Conservation (phyloP, 441 rosid genomes). For the Gossypium gossypioides region DNA sequence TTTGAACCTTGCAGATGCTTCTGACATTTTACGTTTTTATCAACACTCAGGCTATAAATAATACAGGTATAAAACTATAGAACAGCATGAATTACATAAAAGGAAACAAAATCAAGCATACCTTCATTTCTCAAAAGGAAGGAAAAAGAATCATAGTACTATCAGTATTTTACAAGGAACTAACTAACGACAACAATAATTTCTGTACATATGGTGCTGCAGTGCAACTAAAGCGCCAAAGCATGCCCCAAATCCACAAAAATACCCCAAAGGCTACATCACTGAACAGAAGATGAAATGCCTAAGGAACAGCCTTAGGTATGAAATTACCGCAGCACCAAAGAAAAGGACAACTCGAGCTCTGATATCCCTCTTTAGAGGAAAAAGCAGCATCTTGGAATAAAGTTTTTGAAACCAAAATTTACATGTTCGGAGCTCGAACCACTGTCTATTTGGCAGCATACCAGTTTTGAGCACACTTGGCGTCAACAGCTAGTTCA, state of each 20-base stretch:
- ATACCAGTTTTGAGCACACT: constrained; percentile 91
- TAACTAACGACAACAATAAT: not conserved
- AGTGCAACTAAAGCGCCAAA: not conserved
- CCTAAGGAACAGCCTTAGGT: not conserved
- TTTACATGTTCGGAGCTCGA: not conserved
- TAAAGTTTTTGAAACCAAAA: not conserved
- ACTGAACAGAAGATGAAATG: not conserved
- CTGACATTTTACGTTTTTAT: not conserved
- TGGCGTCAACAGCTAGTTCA: constrained; percentile 76
- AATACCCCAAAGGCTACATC: not conserved
- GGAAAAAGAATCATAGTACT: not conserved
- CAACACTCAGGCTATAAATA: not conserved
- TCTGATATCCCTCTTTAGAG: not conserved
- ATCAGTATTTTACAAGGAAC: constrained; percentile 3
- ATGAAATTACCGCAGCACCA: not conserved
- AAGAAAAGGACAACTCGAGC: not conserved
- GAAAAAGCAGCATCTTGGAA: not conserved
- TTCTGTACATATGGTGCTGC: constrained; percentile 4
- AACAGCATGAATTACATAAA: not conserved
- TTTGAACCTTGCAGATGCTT: not conserved
- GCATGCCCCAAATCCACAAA: not conserved
- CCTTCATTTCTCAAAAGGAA: not conserved
- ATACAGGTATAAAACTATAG: not conserved
- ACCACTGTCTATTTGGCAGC: constrained; percentile 50
- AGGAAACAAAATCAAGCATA: not conserved